Evolutionary conservation across 164 flowering plant species (phyloP).

Genomic region (Nymphaea thermarum): DNA sequence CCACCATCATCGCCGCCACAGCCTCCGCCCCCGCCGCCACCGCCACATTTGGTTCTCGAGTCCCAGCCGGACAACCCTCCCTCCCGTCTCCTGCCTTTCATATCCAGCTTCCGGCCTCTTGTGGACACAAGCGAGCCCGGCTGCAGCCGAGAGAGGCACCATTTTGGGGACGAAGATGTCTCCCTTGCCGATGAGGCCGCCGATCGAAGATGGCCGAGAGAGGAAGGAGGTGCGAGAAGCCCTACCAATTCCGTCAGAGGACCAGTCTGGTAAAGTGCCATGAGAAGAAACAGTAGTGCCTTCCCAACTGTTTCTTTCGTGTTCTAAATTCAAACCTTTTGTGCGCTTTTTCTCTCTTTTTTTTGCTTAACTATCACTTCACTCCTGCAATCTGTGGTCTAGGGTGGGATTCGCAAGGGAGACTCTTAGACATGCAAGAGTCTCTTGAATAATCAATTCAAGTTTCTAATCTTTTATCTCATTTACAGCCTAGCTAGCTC

Average conservation of each 20-base stretch:
- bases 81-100: constrained; percentile 4
- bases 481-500: too few relatives aligned
- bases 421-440: neutral
- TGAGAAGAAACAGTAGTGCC: neutral
- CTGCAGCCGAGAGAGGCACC: constrained; percentile 4
- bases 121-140: constrained; percentile 11
- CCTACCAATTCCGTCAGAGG: constrained; percentile 12
- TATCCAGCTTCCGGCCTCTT: constrained; percentile 12
- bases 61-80: neutral
- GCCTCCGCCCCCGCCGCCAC: neutral
- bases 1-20: neutral
- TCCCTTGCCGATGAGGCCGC: constrained; percentile 3
- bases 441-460: neutral
- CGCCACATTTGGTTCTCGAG: constrained; percentile 1
- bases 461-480: neutral
- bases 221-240: constrained; percentile 16
- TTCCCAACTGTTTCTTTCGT: neutral
- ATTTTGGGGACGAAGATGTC: constrained; percentile 6
- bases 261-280: constrained; percentile 19
- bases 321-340: too few relatives aligned
- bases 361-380: neutral
- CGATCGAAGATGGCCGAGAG: constrained; percentile 7
- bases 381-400: neutral
- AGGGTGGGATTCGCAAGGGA: neutral
- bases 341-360: neutral